Conservation (phyloP, 148 eudicot genomes). For the Fallopia convolvulus region DNA sequence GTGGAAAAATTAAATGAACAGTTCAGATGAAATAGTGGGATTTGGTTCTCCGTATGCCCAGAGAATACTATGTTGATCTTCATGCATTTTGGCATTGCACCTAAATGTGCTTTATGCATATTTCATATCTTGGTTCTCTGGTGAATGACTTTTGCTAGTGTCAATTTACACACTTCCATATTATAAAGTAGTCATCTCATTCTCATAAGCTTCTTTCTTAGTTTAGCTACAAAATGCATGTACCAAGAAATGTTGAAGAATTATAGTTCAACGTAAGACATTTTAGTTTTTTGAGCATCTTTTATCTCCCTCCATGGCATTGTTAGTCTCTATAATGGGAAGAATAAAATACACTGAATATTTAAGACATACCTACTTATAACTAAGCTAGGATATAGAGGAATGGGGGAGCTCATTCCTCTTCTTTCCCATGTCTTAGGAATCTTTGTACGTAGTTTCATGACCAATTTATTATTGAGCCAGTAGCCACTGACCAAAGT, state of each 20-base stretch:
- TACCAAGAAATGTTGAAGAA: neutral
- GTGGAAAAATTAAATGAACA: neutral
- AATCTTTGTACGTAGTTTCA: constrained; percentile 7
- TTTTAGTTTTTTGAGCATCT: neutral
- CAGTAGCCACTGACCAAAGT: neutral
- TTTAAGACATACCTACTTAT: neutral
- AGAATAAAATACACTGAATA: neutral
- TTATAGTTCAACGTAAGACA: neutral
- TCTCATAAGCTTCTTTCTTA: no score
- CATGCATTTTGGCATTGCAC: neutral
- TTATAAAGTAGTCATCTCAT: no score
- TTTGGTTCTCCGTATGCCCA: neutral
- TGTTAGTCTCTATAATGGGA: no score
- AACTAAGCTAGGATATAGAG: neutral
- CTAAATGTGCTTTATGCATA: neutral
- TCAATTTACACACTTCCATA: no score
- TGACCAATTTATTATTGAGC: neutral
- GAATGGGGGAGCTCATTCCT: neutral
- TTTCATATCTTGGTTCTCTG: neutral
- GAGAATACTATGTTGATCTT: neutral
- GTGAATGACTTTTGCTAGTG: no score
- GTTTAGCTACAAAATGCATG: neutral
- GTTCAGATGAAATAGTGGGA: neutral
- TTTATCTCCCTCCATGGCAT: neutral
- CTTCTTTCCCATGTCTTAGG: neutral